Evolutionary conservation across 2,329 filamentous ascomycete species (phyloP).

Genomic region (Ceratocystis eucalypticola): DNA sequence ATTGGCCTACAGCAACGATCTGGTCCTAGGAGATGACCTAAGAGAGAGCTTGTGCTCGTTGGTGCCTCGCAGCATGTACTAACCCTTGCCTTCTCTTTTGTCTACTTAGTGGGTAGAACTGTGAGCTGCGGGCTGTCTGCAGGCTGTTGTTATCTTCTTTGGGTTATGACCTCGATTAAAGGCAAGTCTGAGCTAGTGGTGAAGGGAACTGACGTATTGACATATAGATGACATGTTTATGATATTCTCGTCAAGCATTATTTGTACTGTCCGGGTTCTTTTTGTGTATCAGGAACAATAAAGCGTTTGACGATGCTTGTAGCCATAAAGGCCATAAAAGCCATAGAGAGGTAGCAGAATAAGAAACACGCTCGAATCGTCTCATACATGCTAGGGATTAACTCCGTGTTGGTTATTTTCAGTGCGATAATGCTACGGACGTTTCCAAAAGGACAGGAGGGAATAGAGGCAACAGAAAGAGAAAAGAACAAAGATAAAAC

Average conservation of each 20-base stretch:
- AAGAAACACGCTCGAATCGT: background rate
- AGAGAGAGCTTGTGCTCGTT: slow-evolving; percentile 35
- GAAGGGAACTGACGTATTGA: background rate
- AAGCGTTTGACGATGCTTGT: background rate
- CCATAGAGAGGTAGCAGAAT: background rate
- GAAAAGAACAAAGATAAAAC: background rate
- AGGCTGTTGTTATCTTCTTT: slow-evolving; percentile 20
- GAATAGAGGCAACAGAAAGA: background rate
- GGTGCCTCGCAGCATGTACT: slow-evolving; percentile 34
- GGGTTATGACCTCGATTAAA: slow-evolving; percentile 41
- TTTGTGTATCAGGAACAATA: background rate
- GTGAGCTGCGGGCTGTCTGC: too few relatives aligned
- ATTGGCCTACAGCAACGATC: slow-evolving; percentile 8
- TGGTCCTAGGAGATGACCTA: slow-evolving; percentile 9
- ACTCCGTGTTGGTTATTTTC: background rate
- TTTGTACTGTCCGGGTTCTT: background rate
- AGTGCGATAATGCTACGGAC: too few relatives aligned
- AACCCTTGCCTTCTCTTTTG: slow-evolving; percentile 12
- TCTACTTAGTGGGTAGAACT: background rate
- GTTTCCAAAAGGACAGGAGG: too few relatives aligned
- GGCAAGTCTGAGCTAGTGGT: slow-evolving; percentile 49
- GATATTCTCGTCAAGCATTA: background rate
- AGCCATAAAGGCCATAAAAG: too few relatives aligned
- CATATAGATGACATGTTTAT: background rate
- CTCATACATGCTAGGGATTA: background rate